Evolutionary conservation across 805 yeast genomes (phyloP), one percentile per base, ranked within the genome.

Genomic region (Candida piceae): DNA sequence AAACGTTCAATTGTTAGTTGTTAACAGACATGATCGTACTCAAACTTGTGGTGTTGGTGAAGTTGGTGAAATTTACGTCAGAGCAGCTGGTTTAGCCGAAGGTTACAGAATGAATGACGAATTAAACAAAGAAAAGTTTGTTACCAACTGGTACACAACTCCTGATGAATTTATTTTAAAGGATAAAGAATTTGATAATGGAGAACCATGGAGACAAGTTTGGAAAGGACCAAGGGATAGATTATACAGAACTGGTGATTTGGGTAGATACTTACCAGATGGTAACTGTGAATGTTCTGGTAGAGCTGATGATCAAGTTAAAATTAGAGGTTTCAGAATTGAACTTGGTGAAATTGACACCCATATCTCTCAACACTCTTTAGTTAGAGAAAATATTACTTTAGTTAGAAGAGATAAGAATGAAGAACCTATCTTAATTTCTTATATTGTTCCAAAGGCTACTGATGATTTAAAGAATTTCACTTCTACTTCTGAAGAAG

Each of bases 251-350:
- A 90, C 97, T 30, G 99, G 99, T 49, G 99, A 93, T 63, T 70
- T 93, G 47, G 99, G 98, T 37, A 78, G 98, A 50, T 93, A 94
- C 59, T 67, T 89, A 41, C 97, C 97, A 6, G 96, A 89, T 56
- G 99, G 98, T 39, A 86, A 93, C 65, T 88, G 93, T 50, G 99
- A 93, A 68, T 90, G 97, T 62, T 84, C 95, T 58, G 99, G 99
- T 41, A 78, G 99, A 60, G 98, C 98, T 19, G 99, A 93, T 65
- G 97, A 90, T 58, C 99, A 93, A 63, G 96, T 93, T 43, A 93
- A 93, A 63, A 93, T 93, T 49, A 80, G 99, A 67, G 99, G 99
- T 2, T 94, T 93, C 77, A 78, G 99, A 65, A 94, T 93, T 46
- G 99, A 93, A 65, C 71, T 93, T 38, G 99, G 99, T 42, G 99